phyloP scores from a whole-genome alignment of 164 flowering plant species.

The Echeveria elegans region DNA sequence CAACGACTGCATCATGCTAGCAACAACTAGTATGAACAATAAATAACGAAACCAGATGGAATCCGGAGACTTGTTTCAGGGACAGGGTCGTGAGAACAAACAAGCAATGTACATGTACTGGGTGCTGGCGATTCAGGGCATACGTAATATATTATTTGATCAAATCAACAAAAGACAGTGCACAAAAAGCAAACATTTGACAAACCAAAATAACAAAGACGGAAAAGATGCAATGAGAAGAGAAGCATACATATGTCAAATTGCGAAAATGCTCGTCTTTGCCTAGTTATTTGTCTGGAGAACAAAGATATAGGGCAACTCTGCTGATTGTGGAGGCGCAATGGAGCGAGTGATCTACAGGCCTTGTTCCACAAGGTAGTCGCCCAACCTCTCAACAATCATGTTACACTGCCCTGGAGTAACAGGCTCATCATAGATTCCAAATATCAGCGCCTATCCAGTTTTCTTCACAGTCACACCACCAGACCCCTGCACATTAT shows the following conservation, averaged over 20 bases:
- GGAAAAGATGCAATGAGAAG: background rate
- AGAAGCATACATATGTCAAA: background rate
- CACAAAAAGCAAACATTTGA: background rate
- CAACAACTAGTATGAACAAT: too few species aligned
- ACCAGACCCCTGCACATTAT: conserved; percentile 14
- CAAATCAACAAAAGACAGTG: background rate
- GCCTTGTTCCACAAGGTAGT: conserved; percentile 20
- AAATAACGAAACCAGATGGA: too few species aligned
- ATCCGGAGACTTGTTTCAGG: too few species aligned
- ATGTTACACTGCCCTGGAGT: conserved; percentile 21
- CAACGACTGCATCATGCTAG: too few species aligned
- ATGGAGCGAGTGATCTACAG: background rate
- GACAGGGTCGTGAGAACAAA: too few species aligned
- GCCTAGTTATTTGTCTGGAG: background rate
- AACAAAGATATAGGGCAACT: background rate
- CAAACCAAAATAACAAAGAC: background rate
- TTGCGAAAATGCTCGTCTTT: background rate
- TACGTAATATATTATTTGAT: too few species aligned
- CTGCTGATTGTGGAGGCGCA: background rate
- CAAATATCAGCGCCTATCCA: conserved; percentile 15
- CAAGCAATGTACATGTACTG: too few species aligned
- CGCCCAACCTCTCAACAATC: conserved; percentile 22
- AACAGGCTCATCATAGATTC: conserved; percentile 18
- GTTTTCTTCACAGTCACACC: conserved; percentile 19
- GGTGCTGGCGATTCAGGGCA: too few species aligned